Percentiles rank a stretch among this genome's conserved stretches.
These are phyloP conservation scores for Marasmius tenuissimus DNA, from an alignment of 1,284 basidiomycete species.

Conservation along the genomic window DNA sequence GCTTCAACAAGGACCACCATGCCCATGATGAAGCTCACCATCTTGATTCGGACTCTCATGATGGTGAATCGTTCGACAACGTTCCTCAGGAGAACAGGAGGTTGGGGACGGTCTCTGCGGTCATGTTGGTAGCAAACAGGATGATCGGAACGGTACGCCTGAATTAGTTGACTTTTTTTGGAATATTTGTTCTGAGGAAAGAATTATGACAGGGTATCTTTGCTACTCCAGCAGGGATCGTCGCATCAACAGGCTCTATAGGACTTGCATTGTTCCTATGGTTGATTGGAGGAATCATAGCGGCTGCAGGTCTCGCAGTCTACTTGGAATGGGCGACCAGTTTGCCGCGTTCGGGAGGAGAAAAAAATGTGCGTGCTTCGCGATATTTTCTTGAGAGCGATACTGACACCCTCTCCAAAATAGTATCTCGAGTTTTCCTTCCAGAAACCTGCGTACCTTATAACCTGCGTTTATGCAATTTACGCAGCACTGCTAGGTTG, in stretches of 20 bases:
- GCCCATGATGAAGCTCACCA: neutral
- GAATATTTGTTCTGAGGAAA: neutral
- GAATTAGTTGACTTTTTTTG: neutral
- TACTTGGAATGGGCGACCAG: conserved; percentile 23
- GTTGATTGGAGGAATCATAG: conserved; percentile 29
- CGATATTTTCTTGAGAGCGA: conserved; percentile 14
- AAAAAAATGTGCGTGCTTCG: conserved; percentile 17
- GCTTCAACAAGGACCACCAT: neutral
- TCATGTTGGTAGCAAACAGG: conserved; percentile 11
- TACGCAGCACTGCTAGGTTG: conserved; percentile 27
- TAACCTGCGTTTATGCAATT: conserved; percentile 31
- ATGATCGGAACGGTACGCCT: conserved; percentile 13
- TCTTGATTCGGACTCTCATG: neutral
- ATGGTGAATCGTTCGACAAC: conserved; percentile 1
- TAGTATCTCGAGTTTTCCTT: conserved; percentile 33
- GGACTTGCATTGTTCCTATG: conserved; percentile 25
- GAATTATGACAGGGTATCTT: conserved; percentile 7
- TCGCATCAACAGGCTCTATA: conserved; percentile 8
- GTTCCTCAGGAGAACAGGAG: conserved; percentile 1
- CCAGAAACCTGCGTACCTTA: conserved; percentile 26
- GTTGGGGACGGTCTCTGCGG: conserved; percentile 8
- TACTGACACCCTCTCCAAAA: neutral
- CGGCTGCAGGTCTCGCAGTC: conserved; percentile 28
- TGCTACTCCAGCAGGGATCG: conserved; percentile 10
- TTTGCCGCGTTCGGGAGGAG: conserved; percentile 17